Percentiles rank a stretch among this genome's conserved stretches.
Evolutionary conservation across 2,329 filamentous ascomycete species (phyloP).

Genomic region (Colletotrichum tofieldiae): DNA sequence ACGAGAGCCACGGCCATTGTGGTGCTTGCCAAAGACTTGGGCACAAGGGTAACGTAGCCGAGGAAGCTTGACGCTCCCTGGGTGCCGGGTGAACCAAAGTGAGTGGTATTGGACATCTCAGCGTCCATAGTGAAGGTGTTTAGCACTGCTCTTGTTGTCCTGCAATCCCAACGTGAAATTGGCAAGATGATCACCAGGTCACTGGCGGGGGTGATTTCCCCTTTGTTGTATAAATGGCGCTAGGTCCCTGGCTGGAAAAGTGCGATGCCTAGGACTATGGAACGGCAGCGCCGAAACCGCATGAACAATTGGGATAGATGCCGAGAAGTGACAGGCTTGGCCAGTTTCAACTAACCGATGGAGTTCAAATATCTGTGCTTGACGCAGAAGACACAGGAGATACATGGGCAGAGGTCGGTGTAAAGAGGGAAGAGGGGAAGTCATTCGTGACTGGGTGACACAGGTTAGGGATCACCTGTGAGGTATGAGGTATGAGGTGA

Average conservation of each 20-base stretch:
- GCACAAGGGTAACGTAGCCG: neutral
- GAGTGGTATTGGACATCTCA: constrained; percentile 15
- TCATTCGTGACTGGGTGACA: neutral
- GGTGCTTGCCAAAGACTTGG: neutral
- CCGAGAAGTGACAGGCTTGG: neutral
- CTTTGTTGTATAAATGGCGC: neutral
- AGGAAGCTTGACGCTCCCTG: neutral
- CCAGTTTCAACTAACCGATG: too few species aligned
- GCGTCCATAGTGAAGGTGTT: constrained; percentile 11
- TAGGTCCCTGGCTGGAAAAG: neutral
- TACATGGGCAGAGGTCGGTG: neutral
- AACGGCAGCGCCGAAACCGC: neutral
- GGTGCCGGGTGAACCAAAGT: neutral
- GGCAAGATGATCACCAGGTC: neutral
- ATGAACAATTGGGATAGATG: neutral
- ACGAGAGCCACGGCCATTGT: constrained; percentile 42
- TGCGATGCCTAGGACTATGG: neutral
- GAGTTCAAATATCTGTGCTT: neutral
- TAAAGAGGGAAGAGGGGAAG: neutral
- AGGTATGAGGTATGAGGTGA: neutral
- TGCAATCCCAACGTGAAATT: neutral
- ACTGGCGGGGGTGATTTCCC: neutral
- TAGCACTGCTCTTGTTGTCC: neutral
- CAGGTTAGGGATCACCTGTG: neutral
- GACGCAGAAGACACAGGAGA: neutral